Base-by-base conservation (phyloP, 768 basidiomycete genomes). In the Rhodosporidiobolus odoratus region DNA sequence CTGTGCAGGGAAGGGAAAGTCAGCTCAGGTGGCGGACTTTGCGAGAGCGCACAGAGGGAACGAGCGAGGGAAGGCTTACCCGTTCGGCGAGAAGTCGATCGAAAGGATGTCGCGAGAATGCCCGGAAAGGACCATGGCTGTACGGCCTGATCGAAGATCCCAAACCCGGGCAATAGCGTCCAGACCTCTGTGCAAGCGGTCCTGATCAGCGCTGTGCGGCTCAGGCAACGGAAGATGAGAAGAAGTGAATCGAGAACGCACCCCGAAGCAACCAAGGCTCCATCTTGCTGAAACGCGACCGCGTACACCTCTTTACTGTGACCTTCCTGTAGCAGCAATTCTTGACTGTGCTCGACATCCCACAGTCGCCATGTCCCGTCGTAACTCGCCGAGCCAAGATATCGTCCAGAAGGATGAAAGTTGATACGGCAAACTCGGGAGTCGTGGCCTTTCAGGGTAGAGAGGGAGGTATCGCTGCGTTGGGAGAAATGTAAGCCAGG, bases 291-390 rank as follows among this genome's bases (percentile, higher is more conserved):
- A 78, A 96, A 98, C 72, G 92, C 91, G n/a, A 99, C 84, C 3
- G 91, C 83, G 78, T 95, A 98, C 0, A 98, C 94, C 78, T 96
- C 94, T 78, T 93, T 94, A 6, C 92, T 92, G 78, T 99, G 96
- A 0, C 96, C 96, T 79, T 98, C 94, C 80, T 99, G 96, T 17
- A 94, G 80, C 37, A 95, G 81, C 17, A 99, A 79, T 53, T 76
- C 71, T 76, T 96, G 92, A 2, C 87, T 82, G 0, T 87, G 90
- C 61, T 84, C 83, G 21, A 92, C 88, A 79, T 99, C 95, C 96
- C 96, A 99, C 62, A 98, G 80, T 53, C 96, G 83, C 96, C 96
- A 99, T 35, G 95, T 91, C 23, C 91, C 95, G 79, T 99, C 96
- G 76, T 94, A 98, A 72, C 91, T 92, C 1, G 96, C 94, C 70